Evolutionary conservation across 352 stramenopile genomes (phyloP), one percentile per base, ranked within the genome.

Genomic region (Globisporangium camurandrum): DNA sequence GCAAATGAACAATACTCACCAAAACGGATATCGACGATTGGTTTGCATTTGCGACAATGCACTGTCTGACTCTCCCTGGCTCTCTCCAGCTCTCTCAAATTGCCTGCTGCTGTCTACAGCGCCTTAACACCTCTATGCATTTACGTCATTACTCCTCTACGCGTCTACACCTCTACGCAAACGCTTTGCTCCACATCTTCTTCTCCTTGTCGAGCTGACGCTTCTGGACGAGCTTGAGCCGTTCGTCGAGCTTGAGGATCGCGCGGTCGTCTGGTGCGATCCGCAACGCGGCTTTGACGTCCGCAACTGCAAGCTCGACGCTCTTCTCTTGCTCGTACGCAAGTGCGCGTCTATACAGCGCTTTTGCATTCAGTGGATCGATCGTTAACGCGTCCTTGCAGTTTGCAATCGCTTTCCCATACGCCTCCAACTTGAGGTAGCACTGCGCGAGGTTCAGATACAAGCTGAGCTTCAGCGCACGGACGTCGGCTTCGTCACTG

Each of bases 341-440:
- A 24, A 91, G 55, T 22, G 86, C 87, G 23, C 84, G 75, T 27
- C 87, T 82, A 48, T 95, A 96, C 9, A 95, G 71, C 38, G 87
- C 87, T 70, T 96, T 96, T 38, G 77, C 66, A 42, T 82, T 95
- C 54, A 58, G 63, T 8, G 67, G 49, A 33, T 97, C 86, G 9
- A 93, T 30, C 41, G 66, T 61, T 34, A 96, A 50, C 31, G 84
- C 86, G 36, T 94, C 77, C n/a, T 88, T 75, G 61, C 78, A 92
- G 61, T 95, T 88, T n/a, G 79, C 64, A 20, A 88, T 71, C 26
- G 74, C 83, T 64, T 94, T 90, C 34, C 66, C 38, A 64, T 80
- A 97, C 54, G 78, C 81, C 51, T 97, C 86, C 58, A 98, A 68
- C 71, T 98, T 98, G 27, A 97, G 64, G 63, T 95, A 97, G 68